Evolutionary conservation across 306 rosid genomes (phyloP).

Genomic region (Glycine latifolia): DNA sequence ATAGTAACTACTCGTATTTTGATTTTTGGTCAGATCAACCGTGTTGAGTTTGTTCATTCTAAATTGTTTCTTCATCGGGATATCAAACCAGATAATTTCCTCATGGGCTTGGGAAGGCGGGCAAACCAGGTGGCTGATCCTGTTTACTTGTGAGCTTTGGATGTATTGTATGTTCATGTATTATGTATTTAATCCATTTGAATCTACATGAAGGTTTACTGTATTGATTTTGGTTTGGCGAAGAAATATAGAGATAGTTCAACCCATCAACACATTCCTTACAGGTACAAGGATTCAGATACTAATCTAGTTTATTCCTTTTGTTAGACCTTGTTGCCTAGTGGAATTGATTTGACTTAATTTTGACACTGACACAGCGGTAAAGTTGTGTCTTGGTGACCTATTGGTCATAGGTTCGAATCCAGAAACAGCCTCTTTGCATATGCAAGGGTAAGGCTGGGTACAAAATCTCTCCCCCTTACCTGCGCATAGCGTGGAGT

Average conservation of each 20-base stretch:
- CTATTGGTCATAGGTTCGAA: too few relatives aligned
- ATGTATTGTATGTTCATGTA: not conserved
- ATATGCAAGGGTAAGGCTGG: too few relatives aligned
- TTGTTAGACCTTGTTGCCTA: not conserved
- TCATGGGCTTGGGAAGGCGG: slow-evolving; percentile 93
- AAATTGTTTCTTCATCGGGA: slow-evolving; percentile 91
- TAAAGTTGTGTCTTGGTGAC: too few relatives aligned
- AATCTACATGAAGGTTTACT: slow-evolving; percentile 56
- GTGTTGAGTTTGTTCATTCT: slow-evolving; percentile 85
- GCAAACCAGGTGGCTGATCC: slow-evolving; percentile 76
- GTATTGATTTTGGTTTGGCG: slow-evolving; percentile 91
- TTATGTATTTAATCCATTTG: slow-evolving; percentile 28
- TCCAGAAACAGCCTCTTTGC: too few relatives aligned
- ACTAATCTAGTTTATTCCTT: slow-evolving; percentile 12
- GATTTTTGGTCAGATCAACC: slow-evolving; percentile 65
- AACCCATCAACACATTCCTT: slow-evolving; percentile 91
- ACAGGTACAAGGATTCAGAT: slow-evolving; percentile 63
- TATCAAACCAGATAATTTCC: slow-evolving; percentile 92
- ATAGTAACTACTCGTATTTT: not conserved
- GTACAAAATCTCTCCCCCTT: too few relatives aligned
- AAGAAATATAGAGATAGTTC: slow-evolving; percentile 88
- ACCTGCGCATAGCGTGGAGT: too few relatives aligned
- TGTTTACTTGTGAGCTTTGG: not conserved
- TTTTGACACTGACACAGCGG: too few relatives aligned
- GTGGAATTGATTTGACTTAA: not conserved